phyloP scores from a whole-genome alignment of 805 yeast genomes.

The Saccharomycopsis babjevae region DNA sequence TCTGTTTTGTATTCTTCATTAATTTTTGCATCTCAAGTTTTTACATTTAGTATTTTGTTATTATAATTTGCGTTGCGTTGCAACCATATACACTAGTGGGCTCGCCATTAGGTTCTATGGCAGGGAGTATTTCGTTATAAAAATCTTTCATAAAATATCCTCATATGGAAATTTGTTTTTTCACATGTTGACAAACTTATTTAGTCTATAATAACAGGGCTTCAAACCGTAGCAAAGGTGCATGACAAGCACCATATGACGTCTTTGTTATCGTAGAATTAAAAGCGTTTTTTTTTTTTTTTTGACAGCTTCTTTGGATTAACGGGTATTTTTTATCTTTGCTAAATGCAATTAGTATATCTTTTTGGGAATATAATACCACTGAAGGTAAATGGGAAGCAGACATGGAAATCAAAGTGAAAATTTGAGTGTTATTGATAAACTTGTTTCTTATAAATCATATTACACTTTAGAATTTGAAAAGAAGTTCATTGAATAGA shows the following conservation, averaged over 20 bases:
- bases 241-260: background rate
- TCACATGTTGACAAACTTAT: background rate
- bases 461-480: too few species aligned
- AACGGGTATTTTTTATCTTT: background rate
- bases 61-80: too few species aligned
- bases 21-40: too few species aligned
- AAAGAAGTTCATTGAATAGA: too few species aligned
- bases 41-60: too few species aligned
- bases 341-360: background rate
- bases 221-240: background rate
- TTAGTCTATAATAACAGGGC: background rate
- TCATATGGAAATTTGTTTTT: background rate
- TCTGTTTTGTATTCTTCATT: too few species aligned
- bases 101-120: too few species aligned
- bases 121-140: too few species aligned
- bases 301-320: background rate
- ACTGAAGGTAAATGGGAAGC: slow-evolving; percentile 1
- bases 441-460: too few species aligned
- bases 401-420: background rate
- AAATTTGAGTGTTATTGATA: background rate
- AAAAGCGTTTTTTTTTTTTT: background rate
- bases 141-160: too few species aligned
- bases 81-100: too few species aligned
- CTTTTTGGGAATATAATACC: background rate
- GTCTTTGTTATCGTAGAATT: background rate